phyloP scores from a whole-genome alignment of 768 basidiomycete species.

The Auriscalpium vulgare region DNA sequence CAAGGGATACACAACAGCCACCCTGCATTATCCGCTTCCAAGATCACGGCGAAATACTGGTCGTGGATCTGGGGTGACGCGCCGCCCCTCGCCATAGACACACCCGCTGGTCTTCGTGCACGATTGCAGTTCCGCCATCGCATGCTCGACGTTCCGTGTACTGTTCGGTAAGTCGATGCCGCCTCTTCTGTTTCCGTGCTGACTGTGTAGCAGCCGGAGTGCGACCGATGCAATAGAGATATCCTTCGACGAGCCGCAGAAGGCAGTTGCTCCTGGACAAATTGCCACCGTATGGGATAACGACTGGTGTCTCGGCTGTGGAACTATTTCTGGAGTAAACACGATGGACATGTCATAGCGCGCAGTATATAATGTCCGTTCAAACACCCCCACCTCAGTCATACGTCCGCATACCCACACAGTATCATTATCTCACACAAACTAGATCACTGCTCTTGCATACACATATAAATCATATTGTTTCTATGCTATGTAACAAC shows the following conservation, averaged over 20 bases:
- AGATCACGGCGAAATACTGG: conserved; percentile 39
- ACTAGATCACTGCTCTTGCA: neutral
- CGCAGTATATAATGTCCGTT: neutral
- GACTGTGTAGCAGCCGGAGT: too few species aligned
- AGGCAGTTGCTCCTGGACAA: conserved; percentile 75
- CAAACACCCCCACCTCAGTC: neutral
- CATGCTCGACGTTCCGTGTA: conserved; percentile 48
- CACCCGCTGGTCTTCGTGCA: conserved; percentile 37
- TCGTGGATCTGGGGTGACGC: conserved; percentile 70
- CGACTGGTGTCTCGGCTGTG: conserved; percentile 81
- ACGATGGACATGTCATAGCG: neutral
- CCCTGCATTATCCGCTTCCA: conserved; percentile 38
- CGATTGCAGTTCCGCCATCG: conserved; percentile 64
- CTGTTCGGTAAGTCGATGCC: conserved; percentile 20
- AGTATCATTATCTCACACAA: neutral
- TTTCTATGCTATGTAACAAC: neutral
- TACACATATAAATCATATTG: neutral
- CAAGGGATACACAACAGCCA: conserved; percentile 40
- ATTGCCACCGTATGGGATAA: conserved; percentile 66
- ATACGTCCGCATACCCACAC: neutral
- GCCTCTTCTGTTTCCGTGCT: too few species aligned
- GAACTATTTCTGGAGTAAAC: conserved; percentile 40
- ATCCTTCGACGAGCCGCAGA: conserved; percentile 50
- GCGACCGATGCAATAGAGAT: conserved; percentile 1
- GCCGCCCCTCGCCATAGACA: conserved; percentile 39